These are phyloP conservation scores for Cercospora berteroae DNA, from an alignment of 2,329 filamentous ascomycete species.

Conservation along the genomic window DNA sequence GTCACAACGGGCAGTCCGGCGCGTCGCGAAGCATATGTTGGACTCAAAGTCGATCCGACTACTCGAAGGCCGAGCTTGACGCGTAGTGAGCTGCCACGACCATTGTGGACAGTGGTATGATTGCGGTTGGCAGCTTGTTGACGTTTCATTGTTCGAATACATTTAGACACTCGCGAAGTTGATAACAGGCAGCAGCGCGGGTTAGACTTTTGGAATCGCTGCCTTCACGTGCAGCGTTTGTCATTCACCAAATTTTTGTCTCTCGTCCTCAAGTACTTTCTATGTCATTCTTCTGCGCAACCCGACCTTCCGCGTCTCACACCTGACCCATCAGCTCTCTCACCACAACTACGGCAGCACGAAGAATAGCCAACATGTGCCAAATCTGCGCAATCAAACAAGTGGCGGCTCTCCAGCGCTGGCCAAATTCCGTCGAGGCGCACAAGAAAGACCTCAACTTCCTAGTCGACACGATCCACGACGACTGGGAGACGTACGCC, in stretches of 20 bases:
- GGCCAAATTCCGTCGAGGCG: slow-evolving; percentile 24
- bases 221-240: background rate
- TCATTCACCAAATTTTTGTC: background rate
- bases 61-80: slow-evolving; percentile 36
- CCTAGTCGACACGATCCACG: slow-evolving; percentile 20
- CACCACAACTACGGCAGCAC: background rate
- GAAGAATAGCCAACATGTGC: slow-evolving; percentile 19
- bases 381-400: slow-evolving; percentile 26
- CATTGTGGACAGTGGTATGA: slow-evolving; percentile 59
- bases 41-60: slow-evolving; percentile 55
- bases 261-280: background rate
- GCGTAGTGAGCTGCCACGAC: slow-evolving; percentile 54
- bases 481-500: slow-evolving; percentile 15
- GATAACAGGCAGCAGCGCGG: slow-evolving; percentile 13
- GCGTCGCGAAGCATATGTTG: slow-evolving; percentile 79
- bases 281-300: background rate
- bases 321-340: background rate
- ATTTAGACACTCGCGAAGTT: background rate
- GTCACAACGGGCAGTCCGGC: slow-evolving; percentile 69
- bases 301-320: background rate
- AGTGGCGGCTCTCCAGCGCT: slow-evolving; percentile 14
- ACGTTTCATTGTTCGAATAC: background rate
- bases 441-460: slow-evolving; percentile 21
- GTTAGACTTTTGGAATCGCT: background rate
- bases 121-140: background rate